Base-by-base conservation (phyloP, 805 yeast species). In the Hagleromyces aurorensis region DNA sequence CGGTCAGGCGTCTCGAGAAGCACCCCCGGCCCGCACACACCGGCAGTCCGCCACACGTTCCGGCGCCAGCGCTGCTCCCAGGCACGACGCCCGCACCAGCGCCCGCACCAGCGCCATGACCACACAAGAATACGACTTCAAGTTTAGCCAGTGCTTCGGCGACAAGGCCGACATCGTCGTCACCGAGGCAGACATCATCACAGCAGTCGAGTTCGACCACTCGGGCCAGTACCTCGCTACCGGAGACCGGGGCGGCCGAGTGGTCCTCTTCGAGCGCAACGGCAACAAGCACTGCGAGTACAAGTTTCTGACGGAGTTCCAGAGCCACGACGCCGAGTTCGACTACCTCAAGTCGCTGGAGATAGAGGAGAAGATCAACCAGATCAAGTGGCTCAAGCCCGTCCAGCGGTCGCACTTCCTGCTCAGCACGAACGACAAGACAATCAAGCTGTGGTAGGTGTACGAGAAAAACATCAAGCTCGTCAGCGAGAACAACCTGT, bases 181-280 rank as follows among this genome's bases (percentile, higher is more conserved):
- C 50, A 86, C 96, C 3, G 97, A 87, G 53, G 96, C 96, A 4
- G 99, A 91, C 57, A 87, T 91, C 52, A 91, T 91, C 39, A 82
- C 96, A 12, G 84, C 98, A 3, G 96, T 91, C 22, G 97, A 91
- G 61, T 91, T 91, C 50, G 96, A 91, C 56, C 82, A 78, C 52
- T 74, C 91, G 6, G 99, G 99, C 29, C 86, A 91, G 53, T 91
- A 79, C 52, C 64, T 91, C 34, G 99, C 98, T 37, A 91, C 98
- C 1, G 99, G 99, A 39, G 99, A 91, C 62, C 78, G 87, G 52
- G 99, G 99, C 32, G 99, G 99, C 16, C 72, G 99, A 41, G 96
- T 91, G 23, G 99, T 91, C 10, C 61, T 91, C 31, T 91, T 91
- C 59, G 97, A 91, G 59, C 72, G 97, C 47, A 86, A 84, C 56